Evolutionary conservation across 2,329 filamentous ascomycete species (phyloP).

Genomic region (Neoascochyta sp.): DNA sequence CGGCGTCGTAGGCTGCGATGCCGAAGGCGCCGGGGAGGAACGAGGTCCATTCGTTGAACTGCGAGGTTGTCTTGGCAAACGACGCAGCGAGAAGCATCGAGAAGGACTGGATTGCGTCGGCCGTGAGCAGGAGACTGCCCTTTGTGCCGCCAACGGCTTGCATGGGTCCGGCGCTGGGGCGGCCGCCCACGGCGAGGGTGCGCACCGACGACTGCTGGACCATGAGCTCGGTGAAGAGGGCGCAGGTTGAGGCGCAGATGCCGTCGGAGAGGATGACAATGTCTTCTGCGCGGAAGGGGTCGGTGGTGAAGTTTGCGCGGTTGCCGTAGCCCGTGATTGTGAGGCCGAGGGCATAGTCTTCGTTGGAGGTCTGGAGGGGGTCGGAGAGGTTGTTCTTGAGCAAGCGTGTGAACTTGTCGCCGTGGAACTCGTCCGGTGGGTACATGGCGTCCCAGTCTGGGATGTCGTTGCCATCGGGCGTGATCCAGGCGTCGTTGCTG

Average conservation of each 20-base stretch:
- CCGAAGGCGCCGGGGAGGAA: slow-evolving; percentile 25
- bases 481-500: slow-evolving; percentile 33
- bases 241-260: slow-evolving; percentile 46
- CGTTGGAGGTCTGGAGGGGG: slow-evolving; percentile 31
- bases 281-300: slow-evolving; percentile 39
- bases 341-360: slow-evolving; percentile 23
- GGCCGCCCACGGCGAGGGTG: slow-evolving; percentile 43
- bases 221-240: slow-evolving; percentile 48
- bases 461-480: slow-evolving; percentile 26
- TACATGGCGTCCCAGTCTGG: slow-evolving; percentile 38
- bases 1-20: slow-evolving; percentile 20
- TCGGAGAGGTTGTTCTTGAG: slow-evolving; percentile 41
- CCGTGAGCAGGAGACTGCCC: slow-evolving; percentile 37
- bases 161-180: slow-evolving; percentile 40
- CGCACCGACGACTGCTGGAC: slow-evolving; percentile 43
- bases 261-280: slow-evolving; percentile 44
- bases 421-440: slow-evolving; percentile 29
- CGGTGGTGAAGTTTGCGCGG: slow-evolving; percentile 24
- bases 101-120: slow-evolving; percentile 20
- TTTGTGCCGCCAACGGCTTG: slow-evolving; percentile 46
- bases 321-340: slow-evolving; percentile 28
- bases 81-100: slow-evolving; percentile 14
- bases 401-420: slow-evolving; percentile 39
- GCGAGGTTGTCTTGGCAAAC: slow-evolving; percentile 13
- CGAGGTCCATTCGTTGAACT: slow-evolving; percentile 17